Conservation (phyloP, 2,329 filamentous ascomycete genomes). For the Rasamsonia emersonii region DNA sequence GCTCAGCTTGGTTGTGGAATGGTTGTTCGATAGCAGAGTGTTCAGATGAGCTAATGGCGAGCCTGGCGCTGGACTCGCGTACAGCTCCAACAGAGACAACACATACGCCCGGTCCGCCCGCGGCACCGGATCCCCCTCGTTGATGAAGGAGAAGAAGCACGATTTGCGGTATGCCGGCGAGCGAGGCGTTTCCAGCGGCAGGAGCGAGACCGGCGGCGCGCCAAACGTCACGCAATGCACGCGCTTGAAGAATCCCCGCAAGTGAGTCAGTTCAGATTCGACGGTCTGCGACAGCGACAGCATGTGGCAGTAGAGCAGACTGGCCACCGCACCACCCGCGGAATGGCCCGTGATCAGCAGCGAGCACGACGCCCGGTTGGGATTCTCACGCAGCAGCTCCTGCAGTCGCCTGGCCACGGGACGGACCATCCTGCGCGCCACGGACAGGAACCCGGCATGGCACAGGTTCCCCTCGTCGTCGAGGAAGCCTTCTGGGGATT, state of each 20-base stretch:
- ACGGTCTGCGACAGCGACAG: conserved; percentile 45
- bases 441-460: conserved; percentile 70
- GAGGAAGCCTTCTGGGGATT: conserved; percentile 59
- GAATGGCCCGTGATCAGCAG: conserved; percentile 80
- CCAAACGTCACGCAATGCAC: conserved; percentile 82
- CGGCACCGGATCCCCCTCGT: conserved; percentile 75
- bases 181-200: conserved; percentile 56
- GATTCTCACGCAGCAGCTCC: conserved; percentile 63
- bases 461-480: conserved; percentile 71
- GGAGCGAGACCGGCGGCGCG: conserved; percentile 66
- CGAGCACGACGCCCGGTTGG: conserved; percentile 55
- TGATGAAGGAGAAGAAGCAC: conserved; percentile 70
- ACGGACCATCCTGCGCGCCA: conserved; percentile 64
- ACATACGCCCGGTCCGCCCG: conserved; percentile 71
- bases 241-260: conserved; percentile 64
- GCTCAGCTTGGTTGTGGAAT: conserved; percentile 8
- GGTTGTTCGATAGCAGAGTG: conserved; percentile 9
- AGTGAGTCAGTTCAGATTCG: conserved; percentile 58
- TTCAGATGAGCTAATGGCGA: conserved; percentile 7
- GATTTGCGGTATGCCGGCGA: conserved; percentile 50
- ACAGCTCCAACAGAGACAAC: conserved; percentile 61
- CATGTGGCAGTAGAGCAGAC: conserved; percentile 76
- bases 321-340: conserved; percentile 75
- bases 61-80: conserved; percentile 51
- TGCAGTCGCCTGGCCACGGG: conserved; percentile 64